Evolutionary conservation across 306 rosid species (phyloP), one percentile per base, ranked within the genome.

Genomic region (Lagenaria siceraria): DNA sequence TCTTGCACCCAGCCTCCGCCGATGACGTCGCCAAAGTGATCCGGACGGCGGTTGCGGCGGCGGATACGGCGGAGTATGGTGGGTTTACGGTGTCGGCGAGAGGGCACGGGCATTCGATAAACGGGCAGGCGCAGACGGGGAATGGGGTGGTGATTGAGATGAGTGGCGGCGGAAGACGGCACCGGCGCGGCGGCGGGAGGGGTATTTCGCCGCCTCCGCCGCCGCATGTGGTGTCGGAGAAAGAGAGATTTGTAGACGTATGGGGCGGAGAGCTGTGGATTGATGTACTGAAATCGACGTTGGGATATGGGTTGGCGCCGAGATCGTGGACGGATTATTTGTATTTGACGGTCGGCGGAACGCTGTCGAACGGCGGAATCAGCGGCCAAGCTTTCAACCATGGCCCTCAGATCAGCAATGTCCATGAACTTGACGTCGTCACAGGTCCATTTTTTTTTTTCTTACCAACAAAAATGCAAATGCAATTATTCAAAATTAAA

Each of bases 221-320:
- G 21, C 63, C 7, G 12, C 63, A 82, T 1, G 33, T 48, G 17
- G 93, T 92, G 19, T 61, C 75, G 9, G 87, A 83, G 85, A 58
- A 79, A 63, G 93, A 71, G 63, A 79, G 66, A 85, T 92, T 84
- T 48, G 96, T 85, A 58, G 99, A 95, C 17, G 96, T 89, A 42
- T 95, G 99, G 99, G 99, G 99, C 17, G 99, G 99, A 6, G 91
- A 89, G 70, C 66, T 92, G 76, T 95, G 99, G 99, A 95, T 92
- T 71, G 79, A 90, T 0, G 93, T 95, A 42, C 59, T 95, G 81
- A 85, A 33, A 81, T 78, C 81, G 0, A 89, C 97, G 29, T 56
- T 90, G 27, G 82, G 78, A 56, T 27, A 89, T 78, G 99, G 97
- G 15, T 38, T 92, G 25, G 96, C 99, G 0, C 99, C 99, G 0